Base-by-base conservation (phyloP, 805 yeast genomes). In the Ogataea populi-albae region DNA sequence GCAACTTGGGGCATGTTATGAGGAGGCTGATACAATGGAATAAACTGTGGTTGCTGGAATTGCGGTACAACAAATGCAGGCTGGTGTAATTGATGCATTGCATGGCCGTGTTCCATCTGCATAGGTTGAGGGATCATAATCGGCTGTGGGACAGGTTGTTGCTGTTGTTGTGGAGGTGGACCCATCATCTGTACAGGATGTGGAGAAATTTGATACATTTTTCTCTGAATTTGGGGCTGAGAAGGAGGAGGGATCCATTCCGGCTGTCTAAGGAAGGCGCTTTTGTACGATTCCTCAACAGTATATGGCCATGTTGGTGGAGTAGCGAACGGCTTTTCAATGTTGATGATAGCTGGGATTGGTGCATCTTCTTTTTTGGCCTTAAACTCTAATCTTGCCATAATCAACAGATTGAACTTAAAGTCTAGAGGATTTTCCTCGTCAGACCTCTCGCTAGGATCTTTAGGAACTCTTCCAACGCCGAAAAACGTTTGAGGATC, bases 301-400 rank as follows among this genome's bases (percentile, higher is more conserved):
- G 79, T 76, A 31, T 71, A 62, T 16, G 69, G 67, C 94, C 94
- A 85, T 0, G 89, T 81, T 34, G 94, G 94, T 7, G 86, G 80
- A 0, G 91, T 81, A 26, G 69, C 68, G 56, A 73, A 86, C 5
- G 93, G 79, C 48, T 68, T 76, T 46, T 80, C 88, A 41, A 80
- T 65, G 16, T 59, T 49, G 33, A 70, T 65, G 14, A 59, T 57
- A 44, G 50, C 21, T n/a, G n/a, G n/a, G 38, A 54, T 30, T 37
- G 52, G 34, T 52, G 40, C 31, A 6, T 37, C 34, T 41, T 57
- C 47, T 42, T 52, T 41, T 17, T 44, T 43, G 19, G 44, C 35
- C 15, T 40, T 39, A 30, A 51, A 61, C 26, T 59, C 63, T 17
- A 49, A 47, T 57, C 69, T 69, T 4, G 76, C 66, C 18, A 72